Conservation (phyloP, 2,329 filamentous ascomycete species). For the Talaromyces funiculosus region DNA sequence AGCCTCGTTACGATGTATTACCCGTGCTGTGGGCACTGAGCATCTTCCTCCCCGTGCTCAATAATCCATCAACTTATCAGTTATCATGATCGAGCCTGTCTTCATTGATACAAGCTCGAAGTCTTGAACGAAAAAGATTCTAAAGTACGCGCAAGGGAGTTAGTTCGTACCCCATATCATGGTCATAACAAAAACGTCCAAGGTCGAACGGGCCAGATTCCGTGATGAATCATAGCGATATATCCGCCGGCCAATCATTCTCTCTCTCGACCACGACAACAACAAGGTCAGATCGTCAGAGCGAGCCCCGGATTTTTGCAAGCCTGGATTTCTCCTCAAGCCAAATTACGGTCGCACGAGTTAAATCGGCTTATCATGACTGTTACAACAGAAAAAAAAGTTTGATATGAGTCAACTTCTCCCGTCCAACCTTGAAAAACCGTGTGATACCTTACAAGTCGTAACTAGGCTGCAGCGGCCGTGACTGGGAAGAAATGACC, state of each 20-base stretch:
- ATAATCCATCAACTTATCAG: not conserved
- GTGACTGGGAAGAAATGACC: not conserved
- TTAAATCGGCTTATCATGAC: not conserved
- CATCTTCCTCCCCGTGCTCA: not conserved
- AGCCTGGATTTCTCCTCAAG: not conserved
- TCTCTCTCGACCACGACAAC: not conserved
- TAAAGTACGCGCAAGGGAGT: too few relatives aligned
- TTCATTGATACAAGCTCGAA: not conserved
- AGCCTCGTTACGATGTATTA: not conserved
- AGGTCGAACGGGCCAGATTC: not conserved
- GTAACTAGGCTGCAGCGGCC: not conserved
- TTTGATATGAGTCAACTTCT: not conserved
- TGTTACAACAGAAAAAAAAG: too few relatives aligned
- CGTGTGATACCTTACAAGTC: not conserved
- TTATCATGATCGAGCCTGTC: not conserved
- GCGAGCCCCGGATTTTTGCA: not conserved
- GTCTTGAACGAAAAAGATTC: not conserved
- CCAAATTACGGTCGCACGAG: not conserved
- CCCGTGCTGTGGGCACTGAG: not conserved
- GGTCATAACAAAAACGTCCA: too few relatives aligned
- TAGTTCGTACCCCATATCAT: too few relatives aligned
- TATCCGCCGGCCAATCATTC: not conserved
- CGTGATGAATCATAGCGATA: slow-evolving; percentile 2
- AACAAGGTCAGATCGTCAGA: not conserved
- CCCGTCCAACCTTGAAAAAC: not conserved